Base-by-base conservation (phyloP, 2,329 filamentous ascomycete species). In the Decorospora gaudefroyi region DNA sequence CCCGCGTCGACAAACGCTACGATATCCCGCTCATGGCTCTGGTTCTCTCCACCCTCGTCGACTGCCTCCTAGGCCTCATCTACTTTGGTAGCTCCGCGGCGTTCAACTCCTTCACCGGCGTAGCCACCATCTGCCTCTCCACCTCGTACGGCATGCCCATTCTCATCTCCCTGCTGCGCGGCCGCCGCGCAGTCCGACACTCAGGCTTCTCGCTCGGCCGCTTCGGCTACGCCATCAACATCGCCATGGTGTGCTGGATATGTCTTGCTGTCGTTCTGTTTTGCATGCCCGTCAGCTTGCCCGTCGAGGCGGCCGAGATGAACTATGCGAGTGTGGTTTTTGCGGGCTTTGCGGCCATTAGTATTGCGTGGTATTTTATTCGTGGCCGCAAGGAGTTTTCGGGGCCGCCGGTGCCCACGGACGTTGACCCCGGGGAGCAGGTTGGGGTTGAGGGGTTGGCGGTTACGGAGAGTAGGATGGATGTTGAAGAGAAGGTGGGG, bases 41-140 rank as follows among this genome's bases (percentile, higher is more conserved):
- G 5, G 72, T 83, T 3, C 75, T 91, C 2, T 88, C 86, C 0
- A 84, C 86, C 0, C 62, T 76, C 0, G 81, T 91, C 29, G 83
- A 87, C 66, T 86, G 82, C 55, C 72, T 90, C 8, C 77, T 91
- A 0, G 87, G 87, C 0, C 77, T 88, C 53, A 90, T 91, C 68
- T 91, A 88, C 72, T 89, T 91, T 53, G 88, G 88, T 7, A 87
- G 84, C 1, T 80, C 81, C 0, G 85, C 86, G 0, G 88, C 88
- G 0, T 91, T 91, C 74, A 87, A 86, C 74, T 85, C 83, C 7
- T 90, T 91, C 69, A 90, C 87, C 0, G 86, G 87, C 18, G 86
- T 90, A 1, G 87, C 87, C 1, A 90, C 87, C 4, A 90, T 91
- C 64, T 90, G 86, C 53, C 78, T 91, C 0, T 86, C 83, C 0